Conservation (phyloP, 2,329 filamentous ascomycete species). For the Colletotrichum brevisporum region DNA sequence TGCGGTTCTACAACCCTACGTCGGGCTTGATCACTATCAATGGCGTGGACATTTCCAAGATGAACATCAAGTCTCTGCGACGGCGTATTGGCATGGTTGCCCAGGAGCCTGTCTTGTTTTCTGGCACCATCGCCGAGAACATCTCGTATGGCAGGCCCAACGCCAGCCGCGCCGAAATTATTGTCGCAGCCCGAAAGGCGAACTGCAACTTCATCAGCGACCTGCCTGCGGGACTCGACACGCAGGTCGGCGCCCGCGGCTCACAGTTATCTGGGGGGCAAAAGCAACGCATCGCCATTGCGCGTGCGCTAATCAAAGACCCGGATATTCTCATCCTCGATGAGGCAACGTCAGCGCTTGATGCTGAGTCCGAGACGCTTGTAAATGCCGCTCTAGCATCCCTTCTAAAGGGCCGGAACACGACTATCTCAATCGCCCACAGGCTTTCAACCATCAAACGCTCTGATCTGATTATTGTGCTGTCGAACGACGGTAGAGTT, state of each 20-base stretch:
- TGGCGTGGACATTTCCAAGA: constrained; percentile 82
- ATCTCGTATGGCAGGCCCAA: constrained; percentile 91
- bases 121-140: constrained; percentile 87
- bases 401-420: constrained; percentile 88
- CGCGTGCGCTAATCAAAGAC: constrained; percentile 92
- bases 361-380: constrained; percentile 96
- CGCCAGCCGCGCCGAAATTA: constrained; percentile 84
- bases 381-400: constrained; percentile 91
- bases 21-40: constrained; percentile 85
- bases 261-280: constrained; percentile 96
- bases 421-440: constrained; percentile 97
- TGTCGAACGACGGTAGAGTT: constrained; percentile 87
- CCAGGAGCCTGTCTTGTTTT: constrained; percentile 95
- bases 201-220: constrained; percentile 98
- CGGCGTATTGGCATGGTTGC: constrained; percentile 95
- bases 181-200: constrained; percentile 88
- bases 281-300: constrained; percentile 98
- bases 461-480: constrained; percentile 93
- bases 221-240: constrained; percentile 95
- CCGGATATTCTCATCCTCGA: constrained; percentile 98
- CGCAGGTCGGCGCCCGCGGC: constrained; percentile 90
- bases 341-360: constrained; percentile 94
- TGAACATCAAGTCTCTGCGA: constrained; percentile 95
- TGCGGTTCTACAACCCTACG: constrained; percentile 92
- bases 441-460: constrained; percentile 96